phyloP scores from a whole-genome alignment of 768 basidiomycete genomes.

The Heimioporus sp. region DNA sequence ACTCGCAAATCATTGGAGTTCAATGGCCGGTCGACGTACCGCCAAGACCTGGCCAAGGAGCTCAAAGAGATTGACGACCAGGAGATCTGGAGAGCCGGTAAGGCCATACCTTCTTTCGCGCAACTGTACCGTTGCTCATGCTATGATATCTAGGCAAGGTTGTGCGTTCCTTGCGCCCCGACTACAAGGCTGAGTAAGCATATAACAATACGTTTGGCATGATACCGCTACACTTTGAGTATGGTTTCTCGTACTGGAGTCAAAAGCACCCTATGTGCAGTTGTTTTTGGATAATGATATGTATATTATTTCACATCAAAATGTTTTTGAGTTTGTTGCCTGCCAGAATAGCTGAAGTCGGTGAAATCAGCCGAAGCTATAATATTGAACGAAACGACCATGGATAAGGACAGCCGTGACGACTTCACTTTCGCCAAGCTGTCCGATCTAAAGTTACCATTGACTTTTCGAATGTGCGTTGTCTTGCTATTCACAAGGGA shows the following conservation, averaged over 20 bases:
- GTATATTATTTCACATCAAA: constrained; percentile 10
- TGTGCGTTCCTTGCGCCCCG: constrained; percentile 85
- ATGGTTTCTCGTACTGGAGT: constrained; percentile 10
- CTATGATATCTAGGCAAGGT: constrained; percentile 59
- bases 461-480: constrained; percentile 80
- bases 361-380: too few relatives aligned
- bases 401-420: constrained; percentile 69
- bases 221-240: constrained; percentile 6
- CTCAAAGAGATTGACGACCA: constrained; percentile 94
- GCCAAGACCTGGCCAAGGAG: constrained; percentile 89
- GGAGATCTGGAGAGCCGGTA: constrained; percentile 97
- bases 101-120: constrained; percentile 18
- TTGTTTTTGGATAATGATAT: constrained; percentile 11
- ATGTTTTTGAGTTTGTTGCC: too few relatives aligned
- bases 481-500: not conserved
- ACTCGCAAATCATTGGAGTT: constrained; percentile 96
- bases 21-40: constrained; percentile 91
- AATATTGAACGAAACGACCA: constrained; percentile 16
- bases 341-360: too few relatives aligned
- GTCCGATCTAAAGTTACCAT: constrained; percentile 82
- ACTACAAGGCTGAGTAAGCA: constrained; percentile 65
- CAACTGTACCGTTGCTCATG: constrained; percentile 5
- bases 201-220: not conserved
- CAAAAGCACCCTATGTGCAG: constrained; percentile 30
- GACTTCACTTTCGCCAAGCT: constrained; percentile 93